A percentile compares a stretch with the other conserved stretches of the same genome.
Conservation (phyloP, 2,329 filamentous ascomycete genomes). For the Ceratocystis papillata region DNA sequence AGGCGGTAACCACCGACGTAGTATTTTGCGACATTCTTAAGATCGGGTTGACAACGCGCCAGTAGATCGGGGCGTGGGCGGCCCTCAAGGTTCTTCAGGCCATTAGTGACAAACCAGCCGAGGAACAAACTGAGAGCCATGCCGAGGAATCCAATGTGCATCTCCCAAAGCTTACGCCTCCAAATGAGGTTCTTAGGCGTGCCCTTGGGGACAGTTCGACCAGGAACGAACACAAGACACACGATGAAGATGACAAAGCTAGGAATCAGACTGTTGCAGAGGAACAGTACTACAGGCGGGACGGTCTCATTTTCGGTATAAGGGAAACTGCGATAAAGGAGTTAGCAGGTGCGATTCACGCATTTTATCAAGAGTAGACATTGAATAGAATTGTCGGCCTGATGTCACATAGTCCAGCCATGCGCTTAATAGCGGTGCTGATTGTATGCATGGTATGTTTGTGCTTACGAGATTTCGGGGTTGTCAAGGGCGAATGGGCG, state of each 20-base stretch:
- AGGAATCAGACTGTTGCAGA: slow-evolving; percentile 55
- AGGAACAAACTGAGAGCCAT: slow-evolving; percentile 60
- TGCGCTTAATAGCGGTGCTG: background rate
- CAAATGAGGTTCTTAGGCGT: slow-evolving; percentile 57
- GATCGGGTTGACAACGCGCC: slow-evolving; percentile 64
- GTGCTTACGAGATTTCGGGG: slow-evolving; percentile 47
- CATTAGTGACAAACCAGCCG: slow-evolving; percentile 71
- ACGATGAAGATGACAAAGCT: slow-evolving; percentile 57
- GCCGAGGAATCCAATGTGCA: slow-evolving; percentile 76
- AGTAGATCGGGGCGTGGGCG: slow-evolving; percentile 73
- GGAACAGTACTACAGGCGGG: slow-evolving; percentile 51
- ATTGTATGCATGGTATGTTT: background rate
- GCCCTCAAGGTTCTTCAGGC: slow-evolving; percentile 67
- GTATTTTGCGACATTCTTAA: slow-evolving; percentile 49
- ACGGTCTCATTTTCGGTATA: slow-evolving; percentile 61
- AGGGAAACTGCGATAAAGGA: slow-evolving; percentile 47
- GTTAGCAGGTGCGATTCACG: background rate
- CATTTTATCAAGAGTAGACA: background rate
- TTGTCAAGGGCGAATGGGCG: slow-evolving; percentile 62
- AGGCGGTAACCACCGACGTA: slow-evolving; percentile 52
- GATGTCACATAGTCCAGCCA: background rate
- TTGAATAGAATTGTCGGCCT: background rate
- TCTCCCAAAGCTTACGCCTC: slow-evolving; percentile 81
- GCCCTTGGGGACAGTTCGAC: slow-evolving; percentile 51
- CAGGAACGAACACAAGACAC: slow-evolving; percentile 60